A percentile compares a stretch with the other conserved stretches of the same genome.
Conservation (phyloP, 805 yeast species). For the Zygotorulaspora sp. region DNA sequence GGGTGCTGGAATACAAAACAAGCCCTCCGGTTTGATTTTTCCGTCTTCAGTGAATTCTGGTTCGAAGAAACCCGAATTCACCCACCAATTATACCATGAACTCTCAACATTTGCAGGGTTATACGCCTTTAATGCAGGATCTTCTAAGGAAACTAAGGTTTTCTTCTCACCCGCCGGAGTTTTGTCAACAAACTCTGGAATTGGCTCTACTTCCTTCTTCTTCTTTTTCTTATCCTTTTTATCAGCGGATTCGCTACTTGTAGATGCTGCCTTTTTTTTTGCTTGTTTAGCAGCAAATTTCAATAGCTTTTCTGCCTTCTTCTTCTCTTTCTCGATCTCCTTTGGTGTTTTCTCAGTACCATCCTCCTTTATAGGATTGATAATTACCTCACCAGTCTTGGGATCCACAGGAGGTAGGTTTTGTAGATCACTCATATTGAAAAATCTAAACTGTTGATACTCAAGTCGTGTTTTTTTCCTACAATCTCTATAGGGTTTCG, state of each 20-base stretch:
- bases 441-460: conserved; percentile 14
- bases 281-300: conserved; percentile 80
- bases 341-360: conserved; percentile 64
- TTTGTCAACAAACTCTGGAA: conserved; percentile 79
- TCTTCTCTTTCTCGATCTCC: conserved; percentile 79
- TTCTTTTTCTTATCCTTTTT: conserved; percentile 59
- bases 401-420: conserved; percentile 37
- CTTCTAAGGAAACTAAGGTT: conserved; percentile 77
- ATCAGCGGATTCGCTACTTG: conserved; percentile 55
- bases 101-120: conserved; percentile 90
- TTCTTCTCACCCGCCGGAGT: conserved; percentile 92
- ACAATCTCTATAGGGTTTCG: background rate
- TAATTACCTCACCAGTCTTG: conserved; percentile 36
- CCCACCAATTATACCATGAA: conserved; percentile 99
- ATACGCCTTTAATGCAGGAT: conserved; percentile 90
- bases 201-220: conserved; percentile 62
- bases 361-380: conserved; percentile 37
- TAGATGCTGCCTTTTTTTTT: conserved; percentile 51
- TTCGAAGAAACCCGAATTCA: conserved; percentile 75
- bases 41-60: conserved; percentile 82
- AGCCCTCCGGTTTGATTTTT: conserved; percentile 71
- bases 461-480: conserved; percentile 3
- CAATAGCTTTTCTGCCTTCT: conserved; percentile 83
- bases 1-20: conserved; percentile 92
- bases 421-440: conserved; percentile 32